Percentiles rank a stretch among this genome's conserved stretches.
Evolutionary conservation across 2,329 filamentous ascomycete genomes (phyloP).

Genomic region (Cytospora mali): DNA sequence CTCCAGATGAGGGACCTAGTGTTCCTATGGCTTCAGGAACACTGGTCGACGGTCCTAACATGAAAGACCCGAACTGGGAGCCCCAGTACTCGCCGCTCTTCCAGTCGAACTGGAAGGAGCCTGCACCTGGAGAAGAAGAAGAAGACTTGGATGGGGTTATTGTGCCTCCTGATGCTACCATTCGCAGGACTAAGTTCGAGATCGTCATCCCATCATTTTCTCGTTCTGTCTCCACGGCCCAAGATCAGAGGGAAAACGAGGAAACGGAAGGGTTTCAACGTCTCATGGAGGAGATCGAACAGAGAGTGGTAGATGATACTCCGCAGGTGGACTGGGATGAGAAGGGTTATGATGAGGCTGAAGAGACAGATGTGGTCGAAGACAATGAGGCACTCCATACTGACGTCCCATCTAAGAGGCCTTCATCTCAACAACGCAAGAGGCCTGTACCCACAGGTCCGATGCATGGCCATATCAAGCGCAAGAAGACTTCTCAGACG

Average conservation of each 20-base stretch:
- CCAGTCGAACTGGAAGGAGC: background rate
- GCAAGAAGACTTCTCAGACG: background rate
- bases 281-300: conserved; percentile 7
- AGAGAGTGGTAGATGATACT: background rate
- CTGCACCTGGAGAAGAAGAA: background rate
- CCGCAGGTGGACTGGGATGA: conserved; percentile 4
- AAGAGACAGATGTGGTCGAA: background rate
- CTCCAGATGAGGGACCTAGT: background rate
- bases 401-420: background rate
- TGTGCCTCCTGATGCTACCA: background rate
- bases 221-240: background rate
- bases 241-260: background rate
- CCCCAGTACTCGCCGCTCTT: background rate
- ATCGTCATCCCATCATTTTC: background rate
- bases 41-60: conserved; percentile 2
- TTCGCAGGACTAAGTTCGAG: background rate
- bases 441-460: background rate
- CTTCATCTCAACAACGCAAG: background rate
- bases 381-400: background rate
- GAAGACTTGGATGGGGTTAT: background rate
- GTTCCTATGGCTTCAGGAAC: background rate
- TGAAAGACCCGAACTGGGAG: conserved; percentile 7
- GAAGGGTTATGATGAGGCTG: background rate
- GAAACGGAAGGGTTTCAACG: background rate
- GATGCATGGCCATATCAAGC: background rate